phyloP scores from a whole-genome alignment of 352 stramenopile genomes.

The Pythium monospermum region DNA sequence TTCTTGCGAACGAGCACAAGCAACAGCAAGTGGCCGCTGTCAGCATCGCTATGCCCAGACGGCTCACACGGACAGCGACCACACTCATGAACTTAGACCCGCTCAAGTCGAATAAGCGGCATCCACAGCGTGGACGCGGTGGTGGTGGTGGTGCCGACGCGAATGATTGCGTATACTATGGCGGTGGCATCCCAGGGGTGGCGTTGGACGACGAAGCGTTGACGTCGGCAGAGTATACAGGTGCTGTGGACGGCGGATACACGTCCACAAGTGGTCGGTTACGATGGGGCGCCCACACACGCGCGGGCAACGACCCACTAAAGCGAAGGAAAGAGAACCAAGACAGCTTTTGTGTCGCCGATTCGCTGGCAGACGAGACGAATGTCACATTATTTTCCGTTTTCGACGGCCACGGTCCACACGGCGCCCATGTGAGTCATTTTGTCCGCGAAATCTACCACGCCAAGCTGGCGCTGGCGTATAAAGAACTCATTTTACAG shows the following conservation, averaged over 20 bases:
- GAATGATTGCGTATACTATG: constrained; percentile 31
- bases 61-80: constrained; percentile 16
- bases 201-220: constrained; percentile 52
- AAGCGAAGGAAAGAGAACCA: constrained; percentile 84
- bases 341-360: constrained; percentile 62
- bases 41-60: constrained; percentile 9
- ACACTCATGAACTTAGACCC: constrained; percentile 16
- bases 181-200: constrained; percentile 61
- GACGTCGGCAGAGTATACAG: constrained; percentile 63
- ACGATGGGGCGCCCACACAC: constrained; percentile 46
- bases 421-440: constrained; percentile 74
- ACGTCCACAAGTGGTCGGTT: constrained; percentile 37
- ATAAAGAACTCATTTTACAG: constrained; percentile 25
- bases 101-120: background rate
- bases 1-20: constrained; percentile 18
- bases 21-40: constrained; percentile 7
- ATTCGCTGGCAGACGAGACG: constrained; percentile 39
- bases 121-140: background rate
- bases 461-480: constrained; percentile 38
- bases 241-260: constrained; percentile 41
- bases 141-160: too few relatives aligned
- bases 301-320: constrained; percentile 68
- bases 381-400: constrained; percentile 62
- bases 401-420: constrained; percentile 69
- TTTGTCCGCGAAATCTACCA: constrained; percentile 69